Evolutionary conservation across 2,329 filamentous ascomycete genomes (phyloP).

Genomic region (Pyricularia sp.): DNA sequence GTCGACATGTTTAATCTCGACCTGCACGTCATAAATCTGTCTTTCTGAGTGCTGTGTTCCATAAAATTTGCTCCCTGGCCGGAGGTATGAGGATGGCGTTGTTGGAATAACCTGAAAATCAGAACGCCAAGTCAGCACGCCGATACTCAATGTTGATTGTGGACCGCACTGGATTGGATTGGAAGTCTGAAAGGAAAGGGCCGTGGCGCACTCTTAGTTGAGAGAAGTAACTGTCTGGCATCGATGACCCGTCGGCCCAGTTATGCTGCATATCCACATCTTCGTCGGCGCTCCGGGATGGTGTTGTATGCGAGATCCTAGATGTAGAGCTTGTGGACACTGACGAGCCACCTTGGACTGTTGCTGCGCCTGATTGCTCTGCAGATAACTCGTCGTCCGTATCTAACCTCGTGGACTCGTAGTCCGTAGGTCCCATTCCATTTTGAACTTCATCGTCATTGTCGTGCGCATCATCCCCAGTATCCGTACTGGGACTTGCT

Average conservation of each 20-base stretch:
- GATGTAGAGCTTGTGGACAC: not conserved
- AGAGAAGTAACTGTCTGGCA: not conserved
- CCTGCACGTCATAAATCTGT: conserved; percentile 88
- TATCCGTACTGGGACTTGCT: not conserved
- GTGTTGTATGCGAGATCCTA: not conserved
- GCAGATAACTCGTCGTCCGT: not conserved
- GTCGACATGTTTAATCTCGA: conserved; percentile 94
- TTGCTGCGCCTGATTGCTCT: not conserved
- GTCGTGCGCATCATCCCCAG: not conserved
- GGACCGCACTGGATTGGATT: not conserved
- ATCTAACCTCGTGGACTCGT: not conserved
- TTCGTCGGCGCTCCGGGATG: not conserved
- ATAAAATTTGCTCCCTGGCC: conserved; percentile 74
- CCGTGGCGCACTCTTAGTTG: not conserved
- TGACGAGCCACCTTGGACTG: not conserved
- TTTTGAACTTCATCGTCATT: conserved; percentile 1
- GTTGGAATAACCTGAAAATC: conserved; percentile 53
- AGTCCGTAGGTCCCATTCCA: not conserved
- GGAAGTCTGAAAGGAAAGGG: not conserved
- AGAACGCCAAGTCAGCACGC: not conserved
- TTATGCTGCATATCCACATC: not conserved
- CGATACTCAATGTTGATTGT: not conserved
- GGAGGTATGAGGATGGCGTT: conserved; percentile 74
- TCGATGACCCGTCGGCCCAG: conserved; percentile 1
- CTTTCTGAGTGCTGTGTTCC: conserved; percentile 90